A percentile compares a stretch with the other conserved stretches of the same genome.
phyloP scores from a whole-genome alignment of 805 yeast species.

The Candida sphagnicola region DNA sequence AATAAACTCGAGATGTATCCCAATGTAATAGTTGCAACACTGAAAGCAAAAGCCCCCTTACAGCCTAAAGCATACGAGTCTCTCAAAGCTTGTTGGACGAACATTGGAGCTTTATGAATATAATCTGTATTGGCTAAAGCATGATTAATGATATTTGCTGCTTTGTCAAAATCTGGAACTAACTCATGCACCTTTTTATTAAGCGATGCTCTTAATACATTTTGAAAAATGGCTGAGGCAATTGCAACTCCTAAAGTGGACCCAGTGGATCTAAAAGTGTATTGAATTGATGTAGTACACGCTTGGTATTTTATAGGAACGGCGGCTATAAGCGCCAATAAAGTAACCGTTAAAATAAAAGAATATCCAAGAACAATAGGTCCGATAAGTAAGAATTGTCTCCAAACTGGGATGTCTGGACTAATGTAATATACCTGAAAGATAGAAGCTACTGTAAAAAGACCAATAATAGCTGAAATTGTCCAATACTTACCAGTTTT shows the following conservation, averaged over 20 bases:
- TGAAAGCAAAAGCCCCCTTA: constrained; percentile 51
- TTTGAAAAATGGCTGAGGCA: constrained; percentile 64
- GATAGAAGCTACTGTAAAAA: constrained; percentile 46
- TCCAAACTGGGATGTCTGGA: constrained; percentile 14
- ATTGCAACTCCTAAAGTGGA: constrained; percentile 76
- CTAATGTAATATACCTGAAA: constrained; percentile 23
- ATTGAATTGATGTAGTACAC: constrained; percentile 83
- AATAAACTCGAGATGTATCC: constrained; percentile 42
- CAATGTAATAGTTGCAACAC: constrained; percentile 34
- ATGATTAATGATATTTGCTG: constrained; percentile 42
- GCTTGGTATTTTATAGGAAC: constrained; percentile 72
- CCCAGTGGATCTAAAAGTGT: constrained; percentile 83
- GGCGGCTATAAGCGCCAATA: constrained; percentile 72
- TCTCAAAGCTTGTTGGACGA: constrained; percentile 44
- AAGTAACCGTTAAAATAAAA: constrained; percentile 61
- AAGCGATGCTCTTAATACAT: constrained; percentile 29
- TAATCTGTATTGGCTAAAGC: constrained; percentile 59
- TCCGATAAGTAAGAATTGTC: constrained; percentile 31
- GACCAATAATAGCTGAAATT: constrained; percentile 40
- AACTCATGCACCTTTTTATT: constrained; percentile 13
- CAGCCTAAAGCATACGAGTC: constrained; percentile 51
- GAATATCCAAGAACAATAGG: constrained; percentile 67
- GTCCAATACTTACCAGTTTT: constrained; percentile 60
- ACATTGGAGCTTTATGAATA: constrained; percentile 48
- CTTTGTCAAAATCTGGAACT: constrained; percentile 27